Percentiles rank a stretch among this genome's conserved stretches.
Conservation (phyloP, 352 stramenopile species). For the Globisporangium irregulare region DNA sequence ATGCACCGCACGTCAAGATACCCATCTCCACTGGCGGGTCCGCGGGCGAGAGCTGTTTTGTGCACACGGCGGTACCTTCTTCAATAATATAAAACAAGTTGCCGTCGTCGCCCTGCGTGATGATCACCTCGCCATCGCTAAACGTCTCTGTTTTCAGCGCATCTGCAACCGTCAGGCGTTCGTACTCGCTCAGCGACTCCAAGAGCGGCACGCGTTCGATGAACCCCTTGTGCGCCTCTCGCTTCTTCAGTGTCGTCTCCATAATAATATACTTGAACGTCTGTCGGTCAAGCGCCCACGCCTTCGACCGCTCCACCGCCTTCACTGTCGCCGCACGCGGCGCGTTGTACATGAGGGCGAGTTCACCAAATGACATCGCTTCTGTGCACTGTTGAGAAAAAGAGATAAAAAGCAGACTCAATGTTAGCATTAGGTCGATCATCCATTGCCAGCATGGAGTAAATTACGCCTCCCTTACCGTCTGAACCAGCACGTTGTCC, state of each 20-base stretch:
- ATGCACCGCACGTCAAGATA: slow-evolving; percentile 88
- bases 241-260: slow-evolving; percentile 89
- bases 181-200: slow-evolving; percentile 85
- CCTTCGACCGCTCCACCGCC: slow-evolving; percentile 86
- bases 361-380: slow-evolving; percentile 94
- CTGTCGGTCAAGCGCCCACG: slow-evolving; percentile 90
- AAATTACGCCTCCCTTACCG: slow-evolving; percentile 25
- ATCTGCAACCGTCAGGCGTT: slow-evolving; percentile 88
- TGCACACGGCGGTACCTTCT: slow-evolving; percentile 74
- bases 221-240: slow-evolving; percentile 84
- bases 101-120: slow-evolving; percentile 84
- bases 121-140: slow-evolving; percentile 88
- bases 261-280: slow-evolving; percentile 92
- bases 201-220: slow-evolving; percentile 90
- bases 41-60: slow-evolving; percentile 74
- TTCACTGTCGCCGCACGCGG: slow-evolving; percentile 94
- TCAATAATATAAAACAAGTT: slow-evolving; percentile 93
- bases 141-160: slow-evolving; percentile 82
- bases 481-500: slow-evolving; percentile 82
- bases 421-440: neutral
- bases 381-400: slow-evolving; percentile 54
- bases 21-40: slow-evolving; percentile 83
- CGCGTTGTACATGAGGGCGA: slow-evolving; percentile 97
- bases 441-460: neutral
- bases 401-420: neutral